Evolutionary conservation across 2,329 filamentous ascomycete genomes (phyloP).

Genomic region (Alternaria panax): DNA sequence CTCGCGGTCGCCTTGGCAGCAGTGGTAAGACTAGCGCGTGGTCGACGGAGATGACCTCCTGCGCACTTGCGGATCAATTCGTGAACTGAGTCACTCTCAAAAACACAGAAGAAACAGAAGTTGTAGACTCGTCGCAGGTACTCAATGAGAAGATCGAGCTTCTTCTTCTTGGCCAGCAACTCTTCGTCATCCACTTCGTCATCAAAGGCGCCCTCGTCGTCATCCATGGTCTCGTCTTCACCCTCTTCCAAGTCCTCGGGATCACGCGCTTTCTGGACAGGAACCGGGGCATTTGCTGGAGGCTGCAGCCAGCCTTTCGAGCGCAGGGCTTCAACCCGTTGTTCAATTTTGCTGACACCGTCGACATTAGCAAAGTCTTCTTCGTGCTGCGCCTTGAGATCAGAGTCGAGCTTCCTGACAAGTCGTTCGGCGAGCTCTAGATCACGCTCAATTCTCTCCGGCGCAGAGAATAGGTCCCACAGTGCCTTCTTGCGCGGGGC

Average conservation of each 20-base stretch:
- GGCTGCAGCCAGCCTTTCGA: conserved; percentile 79
- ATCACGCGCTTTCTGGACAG: conserved; percentile 67
- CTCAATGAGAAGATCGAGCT: conserved; percentile 92
- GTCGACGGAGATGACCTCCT: conserved; percentile 93
- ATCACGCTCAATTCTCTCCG: conserved; percentile 92
- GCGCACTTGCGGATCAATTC: conserved; percentile 95
- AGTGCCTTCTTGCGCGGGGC: conserved; percentile 92
- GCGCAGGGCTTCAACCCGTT: conserved; percentile 82
- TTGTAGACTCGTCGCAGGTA: conserved; percentile 97
- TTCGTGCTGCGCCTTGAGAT: conserved; percentile 74
- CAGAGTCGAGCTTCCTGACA: conserved; percentile 82
- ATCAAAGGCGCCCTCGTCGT: conserved; percentile 69
- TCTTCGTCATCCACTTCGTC: conserved; percentile 92
- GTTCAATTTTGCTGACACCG: conserved; percentile 80
- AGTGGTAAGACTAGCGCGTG: conserved; percentile 82
- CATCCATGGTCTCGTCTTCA: conserved; percentile 68
- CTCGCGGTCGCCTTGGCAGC: conserved; percentile 84
- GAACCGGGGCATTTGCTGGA: conserved; percentile 59
- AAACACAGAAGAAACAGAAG: conserved; percentile 99
- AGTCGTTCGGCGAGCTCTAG: conserved; percentile 82
- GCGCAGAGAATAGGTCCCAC: conserved; percentile 95
- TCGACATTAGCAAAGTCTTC: conserved; percentile 56
- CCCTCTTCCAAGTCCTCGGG: conserved; percentile 75
- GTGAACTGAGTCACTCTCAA: conserved; percentile 96
- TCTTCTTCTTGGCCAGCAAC: conserved; percentile 91